Percentiles rank a stretch among this genome's conserved stretches.
These are phyloP conservation scores for Xylaria flabelliformis DNA, from an alignment of 495 filamentous ascomycete species.

Conservation along the genomic window DNA sequence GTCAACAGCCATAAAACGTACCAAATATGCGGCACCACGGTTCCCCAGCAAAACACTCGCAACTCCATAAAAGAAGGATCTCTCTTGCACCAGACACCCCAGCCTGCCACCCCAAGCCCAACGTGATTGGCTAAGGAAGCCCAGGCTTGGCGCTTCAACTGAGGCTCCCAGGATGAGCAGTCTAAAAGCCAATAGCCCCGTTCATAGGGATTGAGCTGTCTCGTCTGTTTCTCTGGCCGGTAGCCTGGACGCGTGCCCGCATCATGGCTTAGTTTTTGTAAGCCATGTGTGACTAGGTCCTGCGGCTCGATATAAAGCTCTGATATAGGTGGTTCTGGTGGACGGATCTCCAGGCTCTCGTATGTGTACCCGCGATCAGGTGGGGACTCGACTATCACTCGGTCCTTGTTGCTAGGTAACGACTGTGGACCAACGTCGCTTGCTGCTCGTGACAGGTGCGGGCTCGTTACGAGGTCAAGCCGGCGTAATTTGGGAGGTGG, in stretches of 20 bases:
- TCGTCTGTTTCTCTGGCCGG: conserved; percentile 55
- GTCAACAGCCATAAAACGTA: conserved; percentile 69
- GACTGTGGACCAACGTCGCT: conserved; percentile 48
- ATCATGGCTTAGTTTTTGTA: conserved; percentile 58
- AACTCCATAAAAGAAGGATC: conserved; percentile 46
- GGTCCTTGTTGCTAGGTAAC: conserved; percentile 8
- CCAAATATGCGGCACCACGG: conserved; percentile 66
- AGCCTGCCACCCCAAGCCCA: conserved; percentile 64
- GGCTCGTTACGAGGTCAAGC: conserved; percentile 25
- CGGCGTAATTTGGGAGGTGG: conserved; percentile 42
- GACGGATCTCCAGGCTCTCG: conserved; percentile 44
- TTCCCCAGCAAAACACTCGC: conserved; percentile 72
- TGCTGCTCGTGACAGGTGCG: conserved; percentile 36
- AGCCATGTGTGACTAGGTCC: conserved; percentile 58
- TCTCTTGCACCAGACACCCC: conserved; percentile 63
- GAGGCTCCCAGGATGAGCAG: conserved; percentile 51
- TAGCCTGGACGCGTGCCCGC: conserved; percentile 59
- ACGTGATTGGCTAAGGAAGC: conserved; percentile 65
- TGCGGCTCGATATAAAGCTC: conserved; percentile 31
- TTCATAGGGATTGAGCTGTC: conserved; percentile 62
- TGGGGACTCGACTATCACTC: conserved; percentile 32
- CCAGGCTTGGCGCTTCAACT: conserved; percentile 62
- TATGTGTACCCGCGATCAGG: conserved; percentile 36
- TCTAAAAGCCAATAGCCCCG: conserved; percentile 72
- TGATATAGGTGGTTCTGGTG: conserved; percentile 43